Base-by-base conservation (phyloP, 1,284 basidiomycete genomes). In the Marasmius oreades region DNA sequence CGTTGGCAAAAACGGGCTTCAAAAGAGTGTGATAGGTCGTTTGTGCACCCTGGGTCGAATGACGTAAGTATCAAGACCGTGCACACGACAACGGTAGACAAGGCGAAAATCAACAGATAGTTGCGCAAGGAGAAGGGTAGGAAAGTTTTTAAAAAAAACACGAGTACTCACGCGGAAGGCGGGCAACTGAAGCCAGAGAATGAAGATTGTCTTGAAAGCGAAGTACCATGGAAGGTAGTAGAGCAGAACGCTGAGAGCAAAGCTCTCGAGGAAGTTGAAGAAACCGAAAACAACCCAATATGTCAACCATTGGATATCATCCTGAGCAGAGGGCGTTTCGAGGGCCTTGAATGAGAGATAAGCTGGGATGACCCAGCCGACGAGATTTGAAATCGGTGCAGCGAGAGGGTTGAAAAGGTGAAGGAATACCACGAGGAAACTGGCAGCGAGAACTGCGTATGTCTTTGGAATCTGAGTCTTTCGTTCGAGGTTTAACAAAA, bases 391-490 rank as follows among this genome's bases (percentile, higher is more conserved):
- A 61, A 92, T 80, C 63, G 91, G 88, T 3, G 84, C 81, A 52
- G 92, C 92, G 63, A 91, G 82, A 51, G 89, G 77, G 76, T 93
- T 94, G 81, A 93, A 78, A 67, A 86, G 82, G 75, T 93, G 88
- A 66, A 93, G 80, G 67, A 88, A 67, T 56, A 78, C 72, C 66
- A 90, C 70, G 69, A 95, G 72, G 55, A 78, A 66, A 61, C 88
- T 77, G 61, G 81, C 80, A 59, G 90, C 92, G 64, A 98, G 75
- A 66, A 92, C 92, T 62, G 88, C 82, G 74, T 96, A 95, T 18
- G 92, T 84, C 84, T 98, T 98, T 66, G 96, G 95, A 45, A 98
- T 77, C 68, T 92, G 89, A 5, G 93, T 95, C 72, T 88, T 89
- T 71, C 90, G 82, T 80, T 99, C 95, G 65, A 98, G 72, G 67